Evolutionary conservation across 805 yeast genomes (phyloP), one percentile per base, ranked within the genome.

Genomic region (Zygotorulaspora sp.): DNA sequence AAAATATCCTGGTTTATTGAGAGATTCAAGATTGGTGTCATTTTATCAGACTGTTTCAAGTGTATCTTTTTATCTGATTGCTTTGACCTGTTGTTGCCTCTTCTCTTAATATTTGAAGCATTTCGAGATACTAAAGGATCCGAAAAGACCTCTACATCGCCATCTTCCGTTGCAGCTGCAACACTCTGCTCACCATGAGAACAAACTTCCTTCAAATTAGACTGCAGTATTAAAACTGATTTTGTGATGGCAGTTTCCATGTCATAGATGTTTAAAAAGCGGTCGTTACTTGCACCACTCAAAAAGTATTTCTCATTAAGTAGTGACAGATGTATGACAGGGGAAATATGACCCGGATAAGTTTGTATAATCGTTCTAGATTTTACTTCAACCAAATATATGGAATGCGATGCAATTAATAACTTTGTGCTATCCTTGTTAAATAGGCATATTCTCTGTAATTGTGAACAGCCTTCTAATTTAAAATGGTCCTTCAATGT

Each of bases 321-420:
- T 13, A 70, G 54, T 5, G 71, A 62, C 24, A 71, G 40, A 8
- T 80, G 61, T 9, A 76, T 61, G 27, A 86, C 72, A 3, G 87
- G 80, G 13, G 83, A 72, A 20, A 84, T 75, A 55, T 86, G 94
- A 18, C 90, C 94, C 2, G 94, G 87, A 55, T 75, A 78, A 1
- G 78, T 70, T 48, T 66, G 68, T 12, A 71, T 60, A 2, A 77
- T 61, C 36, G 63, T 61, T 27, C 43, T 67, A 19, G 44, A 55
- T 5, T 61, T 49, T 8, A 66, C 53, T 50, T 77, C 76, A 16
- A 78, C 60, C 38, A 83, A 58, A 45, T 71, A 72, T 4, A 84
- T 70, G 25, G 80, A 71, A 48, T 85, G 85, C 2, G 90, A 79
- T 2, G 84, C 87, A 10, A 77, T 63, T 40, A 83, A 67, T 22